Percentiles rank a stretch among this genome's conserved stretches.
Conservation (phyloP, 352 stramenopile species). For the Phytophthora pinifolia region DNA sequence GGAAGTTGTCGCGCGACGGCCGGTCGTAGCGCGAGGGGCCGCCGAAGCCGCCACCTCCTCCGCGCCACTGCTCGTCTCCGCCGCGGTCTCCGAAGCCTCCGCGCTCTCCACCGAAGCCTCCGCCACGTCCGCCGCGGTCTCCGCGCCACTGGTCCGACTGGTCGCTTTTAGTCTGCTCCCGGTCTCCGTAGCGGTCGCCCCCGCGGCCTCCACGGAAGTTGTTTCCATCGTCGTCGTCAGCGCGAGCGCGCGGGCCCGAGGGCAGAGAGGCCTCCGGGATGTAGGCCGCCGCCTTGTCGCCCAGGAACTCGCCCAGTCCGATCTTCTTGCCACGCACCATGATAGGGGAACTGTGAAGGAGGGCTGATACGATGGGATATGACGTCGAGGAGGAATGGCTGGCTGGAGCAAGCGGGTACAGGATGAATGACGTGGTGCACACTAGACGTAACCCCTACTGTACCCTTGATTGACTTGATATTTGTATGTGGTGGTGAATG, state of each 20-base stretch:
- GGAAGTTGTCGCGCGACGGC: conserved; percentile 54
- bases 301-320: conserved; percentile 71
- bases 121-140: conserved; percentile 29
- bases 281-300: conserved; percentile 57
- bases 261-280: conserved; percentile 62
- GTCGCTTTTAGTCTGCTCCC: conserved; percentile 47
- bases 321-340: conserved; percentile 76
- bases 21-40: conserved; percentile 68
- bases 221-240: conserved; percentile 54
- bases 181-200: conserved; percentile 42
- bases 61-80: conserved; percentile 32
- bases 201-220: conserved; percentile 42
- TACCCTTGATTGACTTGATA: no score
- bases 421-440: conserved; percentile 3
- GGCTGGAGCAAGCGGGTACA: conserved; percentile 10
- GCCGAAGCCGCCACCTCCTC: conserved; percentile 27
- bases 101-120: conserved; percentile 24
- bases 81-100: conserved; percentile 26
- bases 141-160: conserved; percentile 57
- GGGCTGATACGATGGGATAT: conserved; percentile 15
- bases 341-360: conserved; percentile 4
- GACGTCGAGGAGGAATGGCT: conserved; percentile 20
- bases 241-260: conserved; percentile 47
- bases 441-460: not conserved
- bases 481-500: not conserved